phyloP scores from a whole-genome alignment of 2,329 filamentous ascomycete genomes.

The Knoxdaviesia proteae region DNA sequence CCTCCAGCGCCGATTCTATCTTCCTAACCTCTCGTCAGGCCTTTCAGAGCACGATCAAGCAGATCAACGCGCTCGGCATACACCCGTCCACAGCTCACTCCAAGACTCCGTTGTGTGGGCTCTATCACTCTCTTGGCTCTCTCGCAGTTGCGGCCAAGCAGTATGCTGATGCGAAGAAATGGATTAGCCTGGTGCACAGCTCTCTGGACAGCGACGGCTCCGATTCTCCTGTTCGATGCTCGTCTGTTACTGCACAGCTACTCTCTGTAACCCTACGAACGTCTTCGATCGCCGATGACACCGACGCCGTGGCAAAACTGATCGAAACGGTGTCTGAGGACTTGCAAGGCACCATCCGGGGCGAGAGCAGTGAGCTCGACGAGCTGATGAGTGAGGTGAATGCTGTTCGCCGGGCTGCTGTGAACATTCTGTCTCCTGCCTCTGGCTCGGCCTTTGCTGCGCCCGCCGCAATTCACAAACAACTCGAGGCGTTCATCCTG shows the following conservation, averaged over 20 bases:
- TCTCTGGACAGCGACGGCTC: too few species aligned
- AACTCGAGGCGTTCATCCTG: slow-evolving; percentile 33
- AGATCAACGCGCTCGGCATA: too few species aligned
- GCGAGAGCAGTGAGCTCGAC: slow-evolving; percentile 36
- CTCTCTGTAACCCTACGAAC: slow-evolving; percentile 25
- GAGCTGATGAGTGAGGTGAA: slow-evolving; percentile 37
- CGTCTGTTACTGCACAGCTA: slow-evolving; percentile 31
- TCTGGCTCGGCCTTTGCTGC: slow-evolving; percentile 4
- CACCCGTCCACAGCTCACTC: slow-evolving; percentile 6
- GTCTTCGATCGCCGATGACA: too few species aligned
- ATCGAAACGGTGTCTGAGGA: slow-evolving; percentile 15
- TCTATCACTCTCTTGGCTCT: slow-evolving; percentile 32
- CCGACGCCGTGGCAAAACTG: too few species aligned
- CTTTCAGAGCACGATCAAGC: too few species aligned
- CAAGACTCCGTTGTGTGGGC: slow-evolving; percentile 21
- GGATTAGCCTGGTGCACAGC: slow-evolving; percentile 15
- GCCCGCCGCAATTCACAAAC: not conserved
- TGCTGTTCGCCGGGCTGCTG: slow-evolving; percentile 29
- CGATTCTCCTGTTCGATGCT: slow-evolving; percentile 17
- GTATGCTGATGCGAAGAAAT: slow-evolving; percentile 30
- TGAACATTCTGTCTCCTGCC: slow-evolving; percentile 19
- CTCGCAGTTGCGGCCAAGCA: slow-evolving; percentile 23
- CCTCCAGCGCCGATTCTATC: too few species aligned
- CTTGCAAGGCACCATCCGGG: slow-evolving; percentile 37
- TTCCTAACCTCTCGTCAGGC: too few species aligned